Evolutionary conservation across 2,329 filamentous ascomycete species (phyloP).

Genomic region (Botryosphaeria dothidea): DNA sequence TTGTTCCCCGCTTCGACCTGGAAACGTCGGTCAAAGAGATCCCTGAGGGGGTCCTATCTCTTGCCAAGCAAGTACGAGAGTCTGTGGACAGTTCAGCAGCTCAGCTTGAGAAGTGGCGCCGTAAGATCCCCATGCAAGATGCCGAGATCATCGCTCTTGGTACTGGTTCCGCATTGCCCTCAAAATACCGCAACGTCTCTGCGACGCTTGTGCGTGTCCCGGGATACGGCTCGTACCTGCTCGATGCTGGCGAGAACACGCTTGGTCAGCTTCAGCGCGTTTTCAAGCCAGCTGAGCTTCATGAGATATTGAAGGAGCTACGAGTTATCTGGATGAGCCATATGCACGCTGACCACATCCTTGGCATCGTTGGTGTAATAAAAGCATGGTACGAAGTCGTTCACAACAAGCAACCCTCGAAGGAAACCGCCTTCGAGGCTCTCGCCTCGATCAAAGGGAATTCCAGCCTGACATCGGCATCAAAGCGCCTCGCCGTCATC

Average conservation of each 20-base stretch:
- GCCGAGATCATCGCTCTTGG: conserved; percentile 84
- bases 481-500: conserved; percentile 59
- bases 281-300: conserved; percentile 65
- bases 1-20: conserved; percentile 30
- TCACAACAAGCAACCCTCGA: conserved; percentile 41
- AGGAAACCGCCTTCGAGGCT: conserved; percentile 21
- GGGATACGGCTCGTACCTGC: conserved; percentile 80
- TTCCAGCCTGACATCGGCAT: conserved; percentile 22
- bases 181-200: conserved; percentile 94
- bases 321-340: conserved; percentile 91
- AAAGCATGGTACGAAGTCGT: conserved; percentile 72
- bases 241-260: conserved; percentile 92
- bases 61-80: conserved; percentile 51
- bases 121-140: conserved; percentile 71
- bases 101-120: conserved; percentile 56
- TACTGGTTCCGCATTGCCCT: conserved; percentile 86
- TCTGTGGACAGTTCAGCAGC: conserved; percentile 39
- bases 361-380: conserved; percentile 80
- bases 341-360: conserved; percentile 92
- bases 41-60: conserved; percentile 49
- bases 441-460: conserved; percentile 37
- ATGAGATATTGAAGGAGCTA: conserved; percentile 73
- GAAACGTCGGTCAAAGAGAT: conserved; percentile 43
- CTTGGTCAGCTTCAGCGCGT: conserved; percentile 81
- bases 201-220: conserved; percentile 83